These are phyloP conservation scores for Penicillium olsonii DNA, from an alignment of 2,329 filamentous ascomycete genomes.

Conservation along the genomic window DNA sequence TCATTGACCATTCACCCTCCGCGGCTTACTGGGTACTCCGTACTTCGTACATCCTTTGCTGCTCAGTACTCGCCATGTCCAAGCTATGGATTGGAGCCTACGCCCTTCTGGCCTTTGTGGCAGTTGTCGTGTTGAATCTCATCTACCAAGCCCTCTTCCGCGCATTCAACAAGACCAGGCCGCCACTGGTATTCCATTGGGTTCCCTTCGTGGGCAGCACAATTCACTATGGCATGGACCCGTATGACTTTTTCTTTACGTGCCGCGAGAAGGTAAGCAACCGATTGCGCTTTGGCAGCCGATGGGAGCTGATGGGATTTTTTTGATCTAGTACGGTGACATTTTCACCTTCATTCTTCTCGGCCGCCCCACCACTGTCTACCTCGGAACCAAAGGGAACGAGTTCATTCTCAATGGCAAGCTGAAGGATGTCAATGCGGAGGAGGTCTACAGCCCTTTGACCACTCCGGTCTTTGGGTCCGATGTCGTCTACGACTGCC, in stretches of 20 bases:
- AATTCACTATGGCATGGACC: constrained; percentile 53
- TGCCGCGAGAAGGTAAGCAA: constrained; percentile 69
- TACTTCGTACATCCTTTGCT: too few species aligned
- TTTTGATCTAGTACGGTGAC: constrained; percentile 68
- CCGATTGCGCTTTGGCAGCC: neutral
- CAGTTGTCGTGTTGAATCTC: constrained; percentile 73
- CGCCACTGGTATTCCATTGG: constrained; percentile 78
- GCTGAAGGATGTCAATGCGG: constrained; percentile 83
- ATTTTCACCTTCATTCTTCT: constrained; percentile 88
- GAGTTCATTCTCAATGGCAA: constrained; percentile 94
- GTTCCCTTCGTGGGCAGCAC: constrained; percentile 59
- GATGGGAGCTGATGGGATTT: constrained; percentile 20
- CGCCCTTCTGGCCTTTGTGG: constrained; percentile 26
- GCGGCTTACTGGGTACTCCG: too few species aligned
- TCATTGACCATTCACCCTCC: too few species aligned
- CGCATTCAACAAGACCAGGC: constrained; percentile 69
- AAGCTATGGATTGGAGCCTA: neutral
- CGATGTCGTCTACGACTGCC: constrained; percentile 87
- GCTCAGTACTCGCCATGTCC: too few species aligned
- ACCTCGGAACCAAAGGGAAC: constrained; percentile 77
- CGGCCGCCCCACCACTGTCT: constrained; percentile 85
- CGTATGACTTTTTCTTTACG: constrained; percentile 77
- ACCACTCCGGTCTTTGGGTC: constrained; percentile 73
- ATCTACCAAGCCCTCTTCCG: constrained; percentile 69
- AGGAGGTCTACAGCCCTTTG: constrained; percentile 83